Evolutionary conservation across 2,329 filamentous ascomycete genomes (phyloP), one percentile per base, ranked within the genome.

Genomic region (Ophiosphaerella herpotricha): DNA sequence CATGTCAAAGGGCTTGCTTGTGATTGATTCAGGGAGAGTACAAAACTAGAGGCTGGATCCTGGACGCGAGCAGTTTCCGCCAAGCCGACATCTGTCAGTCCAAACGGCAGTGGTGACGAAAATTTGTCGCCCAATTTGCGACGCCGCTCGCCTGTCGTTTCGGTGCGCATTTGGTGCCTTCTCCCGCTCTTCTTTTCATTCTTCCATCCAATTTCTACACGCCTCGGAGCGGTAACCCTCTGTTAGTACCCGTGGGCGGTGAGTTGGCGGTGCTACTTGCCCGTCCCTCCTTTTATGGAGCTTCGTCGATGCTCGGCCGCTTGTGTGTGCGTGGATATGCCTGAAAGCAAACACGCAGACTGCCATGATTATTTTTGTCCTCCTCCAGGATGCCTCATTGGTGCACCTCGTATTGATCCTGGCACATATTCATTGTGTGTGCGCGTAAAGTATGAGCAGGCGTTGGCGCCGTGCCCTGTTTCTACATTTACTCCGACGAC

Each of bases 161-260:
- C n/a, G n/a, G 66, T 60, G 56, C 55, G 57, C 55, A 43, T 50
- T 43, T 58, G 55, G 56, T 57, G 58, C 57, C 67, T 73, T 72
- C 71, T 72, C 63, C 70, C 70, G 70, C 62, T 57, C 67, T 73
- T 73, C 70, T 67, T 60, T 42, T 60, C 57, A 66, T 54, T 48
- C 67, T 73, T 72, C 71, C 58, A 72, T 67, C 54, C 48, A 63
- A 64, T 61, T 68, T 55, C 55, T 26, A 52, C 43, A 39, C 23
- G 48, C 59, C 63, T 61, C 39, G 43, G 43, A 46, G 24, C 57
- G 57, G 57, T 54, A 62, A 56, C 61, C 59, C 52, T 51, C 43
- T 53, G 60, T 55, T 60, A 51, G 50, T 45, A 49, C 43, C 60
- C 56, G 60, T 55, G 49, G 60, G 65, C 62, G 63, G 64, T 68